These are phyloP conservation scores for Solanum infundibuliforme DNA, from an alignment of 257 asterid genomes.

Conservation along the genomic window DNA sequence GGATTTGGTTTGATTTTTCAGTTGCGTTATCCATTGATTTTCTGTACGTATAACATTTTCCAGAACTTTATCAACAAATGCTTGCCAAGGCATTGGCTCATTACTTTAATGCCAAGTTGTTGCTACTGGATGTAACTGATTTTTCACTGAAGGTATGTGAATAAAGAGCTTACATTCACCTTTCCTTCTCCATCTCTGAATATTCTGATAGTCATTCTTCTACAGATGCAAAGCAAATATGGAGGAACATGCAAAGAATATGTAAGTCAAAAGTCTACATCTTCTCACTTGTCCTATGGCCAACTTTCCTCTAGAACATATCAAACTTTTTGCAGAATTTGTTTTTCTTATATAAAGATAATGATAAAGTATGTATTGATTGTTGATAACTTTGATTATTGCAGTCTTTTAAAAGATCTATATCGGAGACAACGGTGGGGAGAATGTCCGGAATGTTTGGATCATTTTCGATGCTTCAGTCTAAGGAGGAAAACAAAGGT, in stretches of 20 bases:
- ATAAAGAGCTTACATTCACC: neutral
- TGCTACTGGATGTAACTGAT: slow-evolving; percentile 58
- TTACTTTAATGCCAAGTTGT: slow-evolving; percentile 55
- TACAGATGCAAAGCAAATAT: slow-evolving; percentile 73
- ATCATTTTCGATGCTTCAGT: slow-evolving; percentile 42
- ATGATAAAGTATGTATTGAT: neutral
- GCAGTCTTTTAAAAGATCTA: slow-evolving; percentile 61
- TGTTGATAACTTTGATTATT: slow-evolving; percentile 9
- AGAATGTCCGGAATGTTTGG: slow-evolving; percentile 58
- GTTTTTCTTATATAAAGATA: neutral
- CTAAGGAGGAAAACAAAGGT: slow-evolving; percentile 59
- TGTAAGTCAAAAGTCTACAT: slow-evolving; percentile 31
- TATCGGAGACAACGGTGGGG: slow-evolving; percentile 62
- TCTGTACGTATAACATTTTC: neutral
- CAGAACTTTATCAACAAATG: slow-evolving; percentile 71
- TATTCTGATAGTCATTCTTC: slow-evolving; percentile 5
- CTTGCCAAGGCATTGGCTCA: slow-evolving; percentile 80
- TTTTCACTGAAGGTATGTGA: slow-evolving; percentile 58
- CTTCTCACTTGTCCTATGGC: neutral
- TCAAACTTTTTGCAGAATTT: neutral
- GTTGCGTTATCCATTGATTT: neutral
- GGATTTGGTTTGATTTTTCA: neutral
- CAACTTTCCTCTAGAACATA: neutral
- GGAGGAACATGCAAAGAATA: slow-evolving; percentile 41
- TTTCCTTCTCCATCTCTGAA: slow-evolving; percentile 4